These are phyloP conservation scores for Anthoceros angustus DNA, from an alignment of 225 moss, liverwort and hornwort genomes.

Conservation along the genomic window DNA sequence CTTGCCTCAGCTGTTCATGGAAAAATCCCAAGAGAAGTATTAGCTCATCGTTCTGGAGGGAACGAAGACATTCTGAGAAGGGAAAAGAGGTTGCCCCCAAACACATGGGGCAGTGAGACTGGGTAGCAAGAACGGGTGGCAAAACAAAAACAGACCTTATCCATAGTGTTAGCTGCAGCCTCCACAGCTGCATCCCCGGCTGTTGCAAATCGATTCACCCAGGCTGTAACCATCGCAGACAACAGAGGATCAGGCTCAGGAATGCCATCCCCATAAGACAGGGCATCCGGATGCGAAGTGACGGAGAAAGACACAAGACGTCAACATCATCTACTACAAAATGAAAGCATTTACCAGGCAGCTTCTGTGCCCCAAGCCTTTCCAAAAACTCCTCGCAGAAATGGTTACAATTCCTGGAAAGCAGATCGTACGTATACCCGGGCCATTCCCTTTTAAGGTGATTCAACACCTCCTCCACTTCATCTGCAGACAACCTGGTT, in stretches of 20 bases:
- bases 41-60: neutral
- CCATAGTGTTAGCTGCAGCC: constrained; percentile 69
- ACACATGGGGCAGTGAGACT: neutral
- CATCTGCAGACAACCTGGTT: constrained; percentile 25
- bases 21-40: constrained; percentile 3
- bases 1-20: constrained; percentile 58
- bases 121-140: neutral
- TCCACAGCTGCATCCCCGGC: constrained; percentile 82
- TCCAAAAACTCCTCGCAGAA: constrained; percentile 73
- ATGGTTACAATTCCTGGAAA: constrained; percentile 82
- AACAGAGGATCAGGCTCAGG: neutral
- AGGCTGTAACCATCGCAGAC: constrained; percentile 33
- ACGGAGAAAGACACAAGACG: neutral
- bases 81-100: neutral
- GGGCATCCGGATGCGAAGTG: no score
- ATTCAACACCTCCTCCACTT: constrained; percentile 33
- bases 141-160: constrained; percentile 33
- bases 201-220: constrained; percentile 99
- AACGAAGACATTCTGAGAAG: no score
- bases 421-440: constrained; percentile 62
- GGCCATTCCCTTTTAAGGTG: constrained; percentile 68
- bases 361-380: constrained; percentile 46
- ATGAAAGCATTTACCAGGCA: constrained; percentile 40
- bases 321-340: neutral
- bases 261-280: no score